phyloP scores from a whole-genome alignment of 108 stramenopile genomes.

The Nannochloropsis gaditana region DNA sequence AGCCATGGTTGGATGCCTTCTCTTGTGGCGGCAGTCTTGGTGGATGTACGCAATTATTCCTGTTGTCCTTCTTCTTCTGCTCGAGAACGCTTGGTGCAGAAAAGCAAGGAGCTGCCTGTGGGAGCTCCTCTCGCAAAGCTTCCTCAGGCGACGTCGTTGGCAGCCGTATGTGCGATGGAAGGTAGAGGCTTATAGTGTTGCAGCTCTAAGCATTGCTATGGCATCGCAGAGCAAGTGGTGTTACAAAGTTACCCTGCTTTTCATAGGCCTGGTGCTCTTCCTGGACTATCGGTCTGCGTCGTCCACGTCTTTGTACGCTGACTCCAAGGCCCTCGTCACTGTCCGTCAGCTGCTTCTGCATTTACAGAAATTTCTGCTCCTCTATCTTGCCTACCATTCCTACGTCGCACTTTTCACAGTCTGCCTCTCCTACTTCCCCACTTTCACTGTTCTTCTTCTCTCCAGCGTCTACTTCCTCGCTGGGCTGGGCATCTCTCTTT shows the following conservation, averaged over 20 bases:
- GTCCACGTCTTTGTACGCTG: background rate
- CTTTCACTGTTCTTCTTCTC: background rate
- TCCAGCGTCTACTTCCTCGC: background rate
- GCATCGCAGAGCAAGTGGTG: background rate
- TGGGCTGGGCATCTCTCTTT: background rate
- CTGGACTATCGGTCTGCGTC: background rate
- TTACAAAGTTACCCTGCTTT: background rate
- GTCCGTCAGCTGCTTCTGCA: background rate
- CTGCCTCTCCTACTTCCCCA: background rate
- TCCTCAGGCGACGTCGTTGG: background rate
- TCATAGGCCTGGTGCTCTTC: background rate
- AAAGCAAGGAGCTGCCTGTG: background rate
- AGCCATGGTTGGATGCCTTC: background rate
- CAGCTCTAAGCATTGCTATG: constrained; percentile 15
- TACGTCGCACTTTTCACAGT: background rate
- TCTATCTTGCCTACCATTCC: background rate
- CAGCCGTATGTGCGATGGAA: constrained; percentile 12
- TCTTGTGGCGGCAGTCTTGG: constrained; percentile 13
- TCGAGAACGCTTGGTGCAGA: background rate
- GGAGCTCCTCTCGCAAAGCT: background rate
- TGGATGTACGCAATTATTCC: background rate
- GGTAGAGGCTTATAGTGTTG: constrained; percentile 3
- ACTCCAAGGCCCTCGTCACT: background rate
- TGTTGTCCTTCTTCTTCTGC: background rate
- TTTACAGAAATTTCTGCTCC: background rate